Base-by-base conservation (phyloP, 2,329 filamentous ascomycete species). In the Thelonectria rubi region DNA sequence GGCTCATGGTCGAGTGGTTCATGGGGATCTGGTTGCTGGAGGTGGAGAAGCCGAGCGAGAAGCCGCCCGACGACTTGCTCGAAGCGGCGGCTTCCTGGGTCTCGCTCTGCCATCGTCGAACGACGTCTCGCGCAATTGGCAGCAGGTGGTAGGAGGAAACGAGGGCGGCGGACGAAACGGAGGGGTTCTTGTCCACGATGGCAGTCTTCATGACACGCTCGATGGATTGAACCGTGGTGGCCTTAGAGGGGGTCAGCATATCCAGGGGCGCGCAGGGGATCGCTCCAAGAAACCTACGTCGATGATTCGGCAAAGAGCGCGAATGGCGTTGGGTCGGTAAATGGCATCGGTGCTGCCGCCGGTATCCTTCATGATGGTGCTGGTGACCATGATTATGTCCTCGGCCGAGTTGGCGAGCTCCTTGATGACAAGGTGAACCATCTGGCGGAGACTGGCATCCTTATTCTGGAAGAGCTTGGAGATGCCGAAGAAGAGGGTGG, bases 401-500 rank as follows among this genome's bases (percentile, higher is more conserved):
- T 98, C 93, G 61, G 95, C 95, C 21, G 93, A 97, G 78, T 89
- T 88, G 69, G 94, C 93, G 74, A 99, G 85, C 86, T 99, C 95
- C 87, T 98, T 99, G 83, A 98, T 92, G 76, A 97, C 90, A 69
- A 98, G 86, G 82, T 98, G 97, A 53, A 99, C 94, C 94, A 98
- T 97, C 84, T 99, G 95, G 74, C 95, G 93, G 76, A 99, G 85
- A 73, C 93, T 94, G 73, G 94, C 91, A 90, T 99, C 95, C 81
- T 97, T 98, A 82, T 98, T 98, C 84, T 98, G 94, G 86, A 99
- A 99, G 63, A 98, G 87, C 86, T 98, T 98, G 65, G 94, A 98
- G 79, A 97, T 98, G 72, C 94, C 94, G 78, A 98, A 98, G 88
- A 99, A 99, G 68, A 99, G 91, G 49, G 93, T 94, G 32, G 95